These are phyloP conservation scores for Gnomoniopsis sp. DNA, from an alignment of 2,329 filamentous ascomycete species.

Conservation along the genomic window DNA sequence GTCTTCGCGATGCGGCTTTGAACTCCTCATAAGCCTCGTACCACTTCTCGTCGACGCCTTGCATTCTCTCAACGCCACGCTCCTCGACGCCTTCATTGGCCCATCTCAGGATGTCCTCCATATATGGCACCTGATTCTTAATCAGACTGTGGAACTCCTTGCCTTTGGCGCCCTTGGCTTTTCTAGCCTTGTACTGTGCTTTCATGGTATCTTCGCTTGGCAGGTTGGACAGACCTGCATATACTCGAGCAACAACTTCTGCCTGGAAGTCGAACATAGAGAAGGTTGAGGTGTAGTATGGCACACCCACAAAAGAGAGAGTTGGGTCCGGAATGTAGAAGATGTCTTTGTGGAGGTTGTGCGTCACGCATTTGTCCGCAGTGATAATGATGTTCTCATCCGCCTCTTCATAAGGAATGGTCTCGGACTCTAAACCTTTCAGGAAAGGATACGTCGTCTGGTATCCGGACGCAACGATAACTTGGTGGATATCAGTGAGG, in stretches of 20 bases:
- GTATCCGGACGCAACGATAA: constrained; percentile 68
- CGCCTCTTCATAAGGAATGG: constrained; percentile 39
- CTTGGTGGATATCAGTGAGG: constrained; percentile 54
- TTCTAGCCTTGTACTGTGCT: constrained; percentile 29
- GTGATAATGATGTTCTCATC: constrained; percentile 56
- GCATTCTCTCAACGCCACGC: constrained; percentile 25
- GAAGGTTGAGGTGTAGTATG: constrained; percentile 65
- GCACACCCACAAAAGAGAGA: constrained; percentile 61
- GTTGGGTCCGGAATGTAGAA: constrained; percentile 68
- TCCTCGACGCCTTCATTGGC: constrained; percentile 20
- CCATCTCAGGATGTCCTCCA: constrained; percentile 26
- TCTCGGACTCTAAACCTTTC: constrained; percentile 39
- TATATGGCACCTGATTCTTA: constrained; percentile 25
- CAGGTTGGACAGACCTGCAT: constrained; percentile 47
- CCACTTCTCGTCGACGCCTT: constrained; percentile 32
- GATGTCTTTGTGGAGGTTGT: constrained; percentile 68
- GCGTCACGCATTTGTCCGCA: constrained; percentile 56
- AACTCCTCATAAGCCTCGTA: constrained; percentile 19
- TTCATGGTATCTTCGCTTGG: constrained; percentile 40
- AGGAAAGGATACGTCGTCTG: constrained; percentile 66
- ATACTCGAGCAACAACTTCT: constrained; percentile 54
- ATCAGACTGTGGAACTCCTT: constrained; percentile 35
- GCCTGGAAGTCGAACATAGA: constrained; percentile 69
- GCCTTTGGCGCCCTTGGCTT: constrained; percentile 28
- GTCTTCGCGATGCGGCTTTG: constrained; percentile 17